Conservation (phyloP, 192 early-diverging fungal species). For the Coemansia sp. region DNA sequence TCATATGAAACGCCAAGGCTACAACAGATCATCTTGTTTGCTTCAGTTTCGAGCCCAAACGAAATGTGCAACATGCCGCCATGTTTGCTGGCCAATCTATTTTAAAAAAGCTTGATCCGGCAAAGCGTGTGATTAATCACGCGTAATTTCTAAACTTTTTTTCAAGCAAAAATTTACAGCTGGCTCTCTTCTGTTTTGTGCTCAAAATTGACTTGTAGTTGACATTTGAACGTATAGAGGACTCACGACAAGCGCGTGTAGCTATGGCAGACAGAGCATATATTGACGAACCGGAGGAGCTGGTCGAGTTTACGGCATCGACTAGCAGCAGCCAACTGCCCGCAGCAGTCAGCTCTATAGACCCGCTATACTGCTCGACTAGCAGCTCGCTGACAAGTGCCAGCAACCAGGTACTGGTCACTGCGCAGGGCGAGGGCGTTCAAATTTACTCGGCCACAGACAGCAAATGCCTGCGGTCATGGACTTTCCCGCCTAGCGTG, state of each 20-base stretch:
- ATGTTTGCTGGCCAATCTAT: too few relatives aligned
- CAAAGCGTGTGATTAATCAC: neutral
- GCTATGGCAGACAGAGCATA: slow-evolving; percentile 36
- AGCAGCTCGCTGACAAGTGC: neutral
- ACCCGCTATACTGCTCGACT: slow-evolving; percentile 16
- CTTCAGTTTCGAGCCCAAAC: too few relatives aligned
- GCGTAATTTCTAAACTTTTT: neutral
- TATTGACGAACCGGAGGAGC: slow-evolving; percentile 43
- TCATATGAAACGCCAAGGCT: too few relatives aligned
- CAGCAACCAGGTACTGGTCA: slow-evolving; percentile 37
- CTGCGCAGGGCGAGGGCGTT: slow-evolving; percentile 45
- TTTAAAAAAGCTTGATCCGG: too few relatives aligned
- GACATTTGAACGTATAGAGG: neutral
- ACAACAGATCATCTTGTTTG: too few relatives aligned
- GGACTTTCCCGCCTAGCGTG: slow-evolving; percentile 46
- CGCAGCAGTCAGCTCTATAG: slow-evolving; percentile 45
- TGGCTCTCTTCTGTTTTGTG: neutral
- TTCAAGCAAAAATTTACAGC: neutral
- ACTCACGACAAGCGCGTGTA: neutral
- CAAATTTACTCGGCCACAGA: slow-evolving; percentile 48
- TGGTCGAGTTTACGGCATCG: slow-evolving; percentile 46
- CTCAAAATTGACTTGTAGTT: neutral
- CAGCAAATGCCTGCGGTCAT: slow-evolving; percentile 54
- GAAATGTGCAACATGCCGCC: too few relatives aligned
- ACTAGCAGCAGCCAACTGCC: slow-evolving; percentile 39